Percentiles rank a stretch among this genome's conserved stretches.
phyloP scores from a whole-genome alignment of 495 filamentous ascomycete species.

The Coniosporium apollinis region DNA sequence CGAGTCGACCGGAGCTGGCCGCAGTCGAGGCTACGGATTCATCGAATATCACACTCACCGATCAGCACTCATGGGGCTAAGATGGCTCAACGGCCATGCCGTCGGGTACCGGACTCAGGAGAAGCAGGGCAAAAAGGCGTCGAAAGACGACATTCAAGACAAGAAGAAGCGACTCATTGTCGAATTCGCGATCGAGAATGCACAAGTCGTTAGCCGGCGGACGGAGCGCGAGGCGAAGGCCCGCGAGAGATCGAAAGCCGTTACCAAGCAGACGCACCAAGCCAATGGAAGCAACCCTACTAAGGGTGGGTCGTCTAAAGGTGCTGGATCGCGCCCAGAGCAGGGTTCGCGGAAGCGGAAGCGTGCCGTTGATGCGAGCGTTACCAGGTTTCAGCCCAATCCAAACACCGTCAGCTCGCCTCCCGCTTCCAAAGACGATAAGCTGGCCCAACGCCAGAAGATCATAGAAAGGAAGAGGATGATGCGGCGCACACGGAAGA shows the following conservation, averaged over 20 bases:
- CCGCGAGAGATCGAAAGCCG: conserved; percentile 24
- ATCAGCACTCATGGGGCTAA: conserved; percentile 84
- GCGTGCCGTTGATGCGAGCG: too few relatives aligned
- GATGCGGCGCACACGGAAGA: conserved; percentile 35
- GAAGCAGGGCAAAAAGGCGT: conserved; percentile 15
- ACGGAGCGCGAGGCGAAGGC: conserved; percentile 53
- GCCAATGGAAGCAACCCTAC: neutral
- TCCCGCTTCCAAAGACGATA: conserved; percentile 30
- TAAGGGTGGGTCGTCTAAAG: neutral
- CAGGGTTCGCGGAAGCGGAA: conserved; percentile 3
- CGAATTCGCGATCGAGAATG: conserved; percentile 98
- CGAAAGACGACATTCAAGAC: conserved; percentile 32
- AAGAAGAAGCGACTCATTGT: conserved; percentile 71
- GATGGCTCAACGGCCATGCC: conserved; percentile 80
- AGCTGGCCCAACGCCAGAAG: conserved; percentile 40
- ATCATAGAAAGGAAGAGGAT: conserved; percentile 56
- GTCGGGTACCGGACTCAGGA: conserved; percentile 27
- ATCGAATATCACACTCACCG: conserved; percentile 92
- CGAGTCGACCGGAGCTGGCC: conserved; percentile 55
- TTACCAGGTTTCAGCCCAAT: conserved; percentile 4
- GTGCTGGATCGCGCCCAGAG: neutral
- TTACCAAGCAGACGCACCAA: neutral
- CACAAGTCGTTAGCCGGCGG: conserved; percentile 70
- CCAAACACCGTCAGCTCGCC: neutral
- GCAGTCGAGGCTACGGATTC: conserved; percentile 89